Percentiles rank a stretch among this genome's conserved stretches.
phyloP scores from a whole-genome alignment of 2,329 filamentous ascomycete species.

The Ophiostoma piceae region DNA sequence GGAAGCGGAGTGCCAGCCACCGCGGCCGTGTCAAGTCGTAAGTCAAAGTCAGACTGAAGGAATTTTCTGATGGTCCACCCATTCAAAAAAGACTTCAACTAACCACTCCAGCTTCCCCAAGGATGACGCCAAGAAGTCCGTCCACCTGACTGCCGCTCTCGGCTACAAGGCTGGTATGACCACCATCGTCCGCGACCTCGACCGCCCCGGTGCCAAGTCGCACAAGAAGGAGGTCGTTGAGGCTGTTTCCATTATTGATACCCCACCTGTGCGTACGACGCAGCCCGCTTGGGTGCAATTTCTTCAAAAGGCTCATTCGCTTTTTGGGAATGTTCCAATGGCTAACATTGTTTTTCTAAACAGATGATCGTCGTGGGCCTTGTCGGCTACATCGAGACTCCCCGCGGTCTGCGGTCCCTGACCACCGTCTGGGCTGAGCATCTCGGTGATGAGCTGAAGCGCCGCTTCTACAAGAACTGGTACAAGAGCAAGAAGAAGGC shows the following conservation, averaged over 20 bases:
- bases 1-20: constrained; percentile 30
- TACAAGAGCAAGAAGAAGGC: constrained; percentile 99
- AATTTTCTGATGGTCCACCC: constrained; percentile 9
- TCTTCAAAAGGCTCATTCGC: constrained; percentile 14
- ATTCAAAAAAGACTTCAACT: constrained; percentile 20
- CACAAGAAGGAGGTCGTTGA: constrained; percentile 98
- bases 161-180: constrained; percentile 99
- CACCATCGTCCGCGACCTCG: constrained; percentile 97
- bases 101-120: constrained; percentile 76
- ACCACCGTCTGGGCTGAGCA: constrained; percentile 99
- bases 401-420: constrained; percentile 97
- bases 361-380: constrained; percentile 99
- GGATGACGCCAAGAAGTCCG: constrained; percentile 99
- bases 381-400: constrained; percentile 99
- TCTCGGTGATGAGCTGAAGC: constrained; percentile 96
- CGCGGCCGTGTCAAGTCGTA: constrained; percentile 81
- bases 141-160: constrained; percentile 96
- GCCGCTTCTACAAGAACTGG: constrained; percentile 99
- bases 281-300: constrained; percentile 61
- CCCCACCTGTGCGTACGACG: constrained; percentile 89
- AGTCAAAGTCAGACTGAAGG: constrained; percentile 38
- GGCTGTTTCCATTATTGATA: constrained; percentile 82
- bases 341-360: constrained; percentile 54
- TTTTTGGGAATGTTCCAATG: constrained; percentile 52
- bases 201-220: constrained; percentile 97